Evolutionary conservation across 2,329 filamentous ascomycete species (phyloP), one percentile per base, ranked within the genome.

Genomic region (Pseudogymnoascus destructans): DNA sequence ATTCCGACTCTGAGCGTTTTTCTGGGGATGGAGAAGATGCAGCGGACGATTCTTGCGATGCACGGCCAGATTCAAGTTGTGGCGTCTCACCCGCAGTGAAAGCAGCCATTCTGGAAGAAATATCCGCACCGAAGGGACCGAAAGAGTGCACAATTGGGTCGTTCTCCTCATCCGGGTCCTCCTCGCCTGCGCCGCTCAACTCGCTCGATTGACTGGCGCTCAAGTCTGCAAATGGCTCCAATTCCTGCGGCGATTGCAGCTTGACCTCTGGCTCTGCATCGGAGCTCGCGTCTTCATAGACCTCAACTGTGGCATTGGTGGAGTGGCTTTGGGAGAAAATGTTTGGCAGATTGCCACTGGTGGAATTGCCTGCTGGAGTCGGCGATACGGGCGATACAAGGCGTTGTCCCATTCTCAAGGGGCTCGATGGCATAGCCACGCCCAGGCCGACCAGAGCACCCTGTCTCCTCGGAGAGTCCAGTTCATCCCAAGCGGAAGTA

Each of bases 61-160:
- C 56, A 19, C 57, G 62, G 5, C 57, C 57, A 3, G 52, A 55
- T 15, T 55, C 52, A 17, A 23, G 27, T 25, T 69, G 64, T 62
- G 69, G 64, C n/a, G 66, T 73, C 64, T 79, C 76, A 35, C 56
- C 76, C 3, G 87, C 79, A 55, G 78, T 79, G 74, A 96, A 86
- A 1, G 87, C 88, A 19, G 88, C 87, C 70, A 96, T 79, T 23
- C 88, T 84, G 61, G 82, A 81, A n/a, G 92, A 82, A 35, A 95
- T 77, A 68, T 95, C 89, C 58, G 87, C 87, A 40, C 89, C 90
- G 67, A 88, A 95, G 0, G 90, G 89, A 13, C 90, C 91, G 64
- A 96, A 96, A 0, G 91, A 95, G 71, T 93, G 88, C 15, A 96
- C 77, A 58, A 95, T 84, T 2, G 91, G 91, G 65, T 97, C 93